These are phyloP conservation scores for Entomortierella beljakovae DNA, from an alignment of 192 early-diverging fungal genomes.

Conservation along the genomic window DNA sequence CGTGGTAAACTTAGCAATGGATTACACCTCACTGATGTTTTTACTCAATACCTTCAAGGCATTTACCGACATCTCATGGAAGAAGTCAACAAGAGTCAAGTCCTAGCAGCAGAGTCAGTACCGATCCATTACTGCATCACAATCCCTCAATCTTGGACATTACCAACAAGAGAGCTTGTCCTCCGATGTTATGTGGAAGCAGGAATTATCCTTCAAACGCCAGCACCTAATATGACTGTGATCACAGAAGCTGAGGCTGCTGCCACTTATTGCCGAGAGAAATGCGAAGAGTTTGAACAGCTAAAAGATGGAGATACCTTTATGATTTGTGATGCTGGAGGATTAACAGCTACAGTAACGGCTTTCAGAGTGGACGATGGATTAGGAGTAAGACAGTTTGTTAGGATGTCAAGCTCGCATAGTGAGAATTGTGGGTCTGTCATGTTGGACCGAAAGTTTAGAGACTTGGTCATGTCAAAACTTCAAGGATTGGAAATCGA, in stretches of 20 bases:
- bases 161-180: slow-evolving; percentile 44
- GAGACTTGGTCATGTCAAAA: slow-evolving; percentile 20
- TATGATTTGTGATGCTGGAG: slow-evolving; percentile 67
- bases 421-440: slow-evolving; percentile 51
- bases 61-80: slow-evolving; percentile 51
- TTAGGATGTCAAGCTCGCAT: slow-evolving; percentile 49
- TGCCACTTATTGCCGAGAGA: slow-evolving; percentile 64
- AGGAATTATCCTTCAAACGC: slow-evolving; percentile 40
- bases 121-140: slow-evolving; percentile 54
- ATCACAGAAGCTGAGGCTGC: slow-evolving; percentile 66
- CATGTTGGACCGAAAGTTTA: slow-evolving; percentile 36
- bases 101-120: slow-evolving; percentile 43
- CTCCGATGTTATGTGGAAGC: slow-evolving; percentile 50
- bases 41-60: slow-evolving; percentile 41
- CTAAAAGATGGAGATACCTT: slow-evolving; percentile 62
- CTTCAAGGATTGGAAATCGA: slow-evolving; percentile 30
- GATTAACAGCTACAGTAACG: slow-evolving; percentile 46
- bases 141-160: slow-evolving; percentile 50
- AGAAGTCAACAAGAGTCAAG: slow-evolving; percentile 52
- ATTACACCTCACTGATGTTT: slow-evolving; percentile 45
- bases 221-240: slow-evolving; percentile 53
- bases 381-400: slow-evolving; percentile 50
- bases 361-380: slow-evolving; percentile 47
- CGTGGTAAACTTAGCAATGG: slow-evolving; percentile 38
- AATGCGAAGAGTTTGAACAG: slow-evolving; percentile 61